Evolutionary conservation across 495 filamentous ascomycete genomes (phyloP).

Genomic region (Podospora conica): DNA sequence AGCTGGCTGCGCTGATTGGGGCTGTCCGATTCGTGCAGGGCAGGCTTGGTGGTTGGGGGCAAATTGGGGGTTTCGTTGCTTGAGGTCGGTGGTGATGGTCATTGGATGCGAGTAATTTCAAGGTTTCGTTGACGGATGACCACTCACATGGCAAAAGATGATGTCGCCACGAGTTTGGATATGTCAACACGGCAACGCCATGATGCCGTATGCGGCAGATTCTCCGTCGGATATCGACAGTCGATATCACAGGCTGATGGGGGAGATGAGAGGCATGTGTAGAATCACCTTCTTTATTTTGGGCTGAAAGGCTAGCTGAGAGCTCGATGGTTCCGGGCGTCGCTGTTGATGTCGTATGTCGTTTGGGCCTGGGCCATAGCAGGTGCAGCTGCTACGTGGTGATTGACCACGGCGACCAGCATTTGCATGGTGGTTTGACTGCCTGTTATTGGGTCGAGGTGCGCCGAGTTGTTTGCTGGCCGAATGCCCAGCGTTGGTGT

Average conservation of each 20-base stretch:
- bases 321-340: not conserved
- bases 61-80: no score
- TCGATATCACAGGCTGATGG: not conserved
- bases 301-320: not conserved
- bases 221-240: not conserved
- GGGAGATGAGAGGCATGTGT: not conserved
- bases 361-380: constrained; percentile 1
- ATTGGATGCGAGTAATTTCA: not conserved
- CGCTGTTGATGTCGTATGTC: not conserved
- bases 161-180: not conserved
- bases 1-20: not conserved
- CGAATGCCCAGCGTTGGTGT: constrained; percentile 1
- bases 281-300: not conserved
- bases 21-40: not conserved
- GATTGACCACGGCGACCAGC: constrained; percentile 1
- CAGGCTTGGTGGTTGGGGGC: not conserved
- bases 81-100: not conserved
- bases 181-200: constrained; percentile 1
- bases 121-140: constrained; percentile 2
- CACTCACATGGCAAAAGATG: not conserved
- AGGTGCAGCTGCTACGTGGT: constrained; percentile 9
- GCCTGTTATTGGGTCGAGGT: constrained; percentile 13
- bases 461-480: constrained; percentile 4
- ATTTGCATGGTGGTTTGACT: not conserved
- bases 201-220: no score